Evolutionary conservation across 805 yeast species (phyloP).

Genomic region (Spathaspora passalidarum): DNA sequence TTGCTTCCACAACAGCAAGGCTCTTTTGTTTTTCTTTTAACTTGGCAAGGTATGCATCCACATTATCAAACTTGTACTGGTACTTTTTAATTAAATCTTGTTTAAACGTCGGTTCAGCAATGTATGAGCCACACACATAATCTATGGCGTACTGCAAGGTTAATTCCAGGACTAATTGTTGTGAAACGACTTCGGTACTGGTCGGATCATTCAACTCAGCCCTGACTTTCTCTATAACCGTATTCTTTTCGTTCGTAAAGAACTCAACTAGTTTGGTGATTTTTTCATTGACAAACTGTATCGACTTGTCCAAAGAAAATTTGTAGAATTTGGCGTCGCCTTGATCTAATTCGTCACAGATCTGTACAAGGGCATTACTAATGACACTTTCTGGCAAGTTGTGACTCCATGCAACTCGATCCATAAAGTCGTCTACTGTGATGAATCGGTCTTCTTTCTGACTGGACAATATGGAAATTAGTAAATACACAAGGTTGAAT

Average conservation of each 20-base stretch:
- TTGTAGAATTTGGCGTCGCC: constrained; percentile 36
- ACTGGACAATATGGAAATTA: constrained; percentile 33
- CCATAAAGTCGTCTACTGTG: constrained; percentile 45
- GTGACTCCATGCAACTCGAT: constrained; percentile 27
- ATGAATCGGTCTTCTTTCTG: constrained; percentile 26
- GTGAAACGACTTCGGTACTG: constrained; percentile 8
- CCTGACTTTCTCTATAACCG: constrained; percentile 16
- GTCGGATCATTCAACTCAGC: constrained; percentile 16
- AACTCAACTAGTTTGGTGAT: constrained; percentile 24
- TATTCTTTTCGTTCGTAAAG: constrained; percentile 10
- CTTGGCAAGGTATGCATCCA: constrained; percentile 16
- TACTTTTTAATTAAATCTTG: constrained; percentile 14
- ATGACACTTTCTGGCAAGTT: constrained; percentile 22
- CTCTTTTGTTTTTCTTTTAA: constrained; percentile 19
- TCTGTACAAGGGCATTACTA: constrained; percentile 17
- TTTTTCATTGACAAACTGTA: constrained; percentile 35
- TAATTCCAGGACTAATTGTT: constrained; percentile 13
- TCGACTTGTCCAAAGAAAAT: constrained; percentile 37
- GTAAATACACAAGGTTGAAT: constrained; percentile 38
- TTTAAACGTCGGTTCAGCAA: constrained; percentile 25
- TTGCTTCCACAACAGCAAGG: constrained; percentile 22
- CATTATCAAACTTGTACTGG: constrained; percentile 18
- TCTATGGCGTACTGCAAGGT: constrained; percentile 43
- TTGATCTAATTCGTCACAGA: constrained; percentile 32
- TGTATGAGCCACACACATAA: constrained; percentile 44